Base-by-base conservation (phyloP, 345 rosid species). In the Barbarea vulgaris region DNA sequence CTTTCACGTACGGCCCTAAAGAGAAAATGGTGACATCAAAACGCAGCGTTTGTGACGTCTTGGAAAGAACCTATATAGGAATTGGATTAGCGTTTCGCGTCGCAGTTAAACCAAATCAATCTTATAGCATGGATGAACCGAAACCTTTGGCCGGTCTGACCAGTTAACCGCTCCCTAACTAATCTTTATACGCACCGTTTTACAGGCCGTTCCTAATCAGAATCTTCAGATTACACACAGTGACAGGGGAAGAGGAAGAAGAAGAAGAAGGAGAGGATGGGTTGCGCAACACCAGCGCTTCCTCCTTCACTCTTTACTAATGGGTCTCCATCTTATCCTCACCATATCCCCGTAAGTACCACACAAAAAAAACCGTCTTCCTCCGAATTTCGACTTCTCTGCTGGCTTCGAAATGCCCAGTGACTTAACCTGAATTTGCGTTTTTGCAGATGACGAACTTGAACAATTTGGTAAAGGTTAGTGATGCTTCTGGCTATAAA, bases 401-500 rank as follows among this genome's bases (percentile, higher is more conserved):
- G 51, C 47, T 36, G 39, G 9, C 22, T 42, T 47, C 55, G n/a
- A 31, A 33, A 60, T 69, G 58, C 64, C 9, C 28, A 47, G 51
- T 76, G 75, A 51, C 36, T n/a, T 36, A 42, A 31, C 56, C 46
- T 54, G 59, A 39, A 31, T 12, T 56, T 27, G 11, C 63, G 13
- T 62, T n/a, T 30, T n/a, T 51, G 34, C 61, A 77, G 76, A 56
- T 56, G 60, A 70, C 72, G 48, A 70, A 59, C 3, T 27, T 77
- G 44, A 80, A 22, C 58, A 60, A 22, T 52, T 11, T 59, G 51
- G 70, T 58, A 41, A 88, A 82, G 44, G 72, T 74, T 33, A 54
- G 62, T 25, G 79, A 42, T 28, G 63, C 48, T 64, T 62, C 48
- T 62, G 77, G 64, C 36, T 87, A 59, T 73, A 91, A 87, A 69